Base-by-base conservation (phyloP, 306 rosid species). In the Trichosanthes truncata region DNA sequence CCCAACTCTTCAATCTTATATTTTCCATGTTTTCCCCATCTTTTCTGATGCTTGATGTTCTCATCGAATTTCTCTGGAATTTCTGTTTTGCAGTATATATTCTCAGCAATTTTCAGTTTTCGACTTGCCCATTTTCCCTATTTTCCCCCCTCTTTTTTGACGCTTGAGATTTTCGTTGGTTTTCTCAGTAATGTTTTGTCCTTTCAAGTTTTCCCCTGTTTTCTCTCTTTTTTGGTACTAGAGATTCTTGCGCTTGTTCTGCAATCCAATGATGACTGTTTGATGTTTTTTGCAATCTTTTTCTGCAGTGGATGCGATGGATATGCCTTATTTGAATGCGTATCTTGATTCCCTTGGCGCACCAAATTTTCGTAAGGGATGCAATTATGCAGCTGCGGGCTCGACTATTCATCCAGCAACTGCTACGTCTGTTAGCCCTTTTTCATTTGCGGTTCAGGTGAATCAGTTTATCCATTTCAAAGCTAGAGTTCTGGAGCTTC, bases 311-410 rank as follows among this genome's bases (percentile, higher is more conserved):
- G 88, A 89, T 86, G 92, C 94, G 9, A 89, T 89, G 89, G 85
- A 87, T 13, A 85, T 90, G 79, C 98, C 97, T 4, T 89, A 83
- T 82, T 80, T 94, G 46, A 91, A 91, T 74, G 87, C 97, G 17
- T 90, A 94, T 82, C 84, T 94, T 61, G 92, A 92, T 82, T 94
- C 98, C 55, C 14, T 92, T 60, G 98, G 96, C 52, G 20, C 83
- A 82, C 98, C 98, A 14, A 92, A 38, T 84, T 92, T 92, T 71
- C 80, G 46, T 20, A 89, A 86, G 77, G 97, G 98, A 1, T 92
- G 96, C 84, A 92, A 94, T 83, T 94, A 90, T 79, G 98, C 97
- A 25, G 92, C 96, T 51, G 98, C 97, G 38, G 98, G 87, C 29
- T 86, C 98, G 38, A 94, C 90, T 36, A 83, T 92, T 51, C 92